Evolutionary conservation across 306 rosid species (phyloP).

Genomic region (Dryas alaskensis): DNA sequence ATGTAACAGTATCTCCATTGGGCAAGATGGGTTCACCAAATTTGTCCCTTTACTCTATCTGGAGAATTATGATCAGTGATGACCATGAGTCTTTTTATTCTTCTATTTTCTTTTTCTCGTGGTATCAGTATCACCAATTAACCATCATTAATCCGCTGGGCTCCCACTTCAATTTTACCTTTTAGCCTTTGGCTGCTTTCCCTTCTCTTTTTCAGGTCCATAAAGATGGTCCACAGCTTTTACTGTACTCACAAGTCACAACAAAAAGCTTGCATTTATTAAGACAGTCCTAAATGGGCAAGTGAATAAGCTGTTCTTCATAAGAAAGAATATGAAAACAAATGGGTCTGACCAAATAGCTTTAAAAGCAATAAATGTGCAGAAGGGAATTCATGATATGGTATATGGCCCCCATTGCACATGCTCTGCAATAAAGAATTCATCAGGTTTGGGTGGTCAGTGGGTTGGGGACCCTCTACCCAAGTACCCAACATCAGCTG

Average conservation of each 20-base stretch:
- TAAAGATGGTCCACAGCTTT: conserved; percentile 33
- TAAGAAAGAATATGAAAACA: conserved; percentile 12
- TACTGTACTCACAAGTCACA: conserved; percentile 5
- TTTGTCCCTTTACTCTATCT: too few species aligned
- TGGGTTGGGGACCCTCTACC: conserved; percentile 31
- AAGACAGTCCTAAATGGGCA: conserved; percentile 26
- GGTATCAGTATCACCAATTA: background rate
- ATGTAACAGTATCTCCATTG: too few species aligned
- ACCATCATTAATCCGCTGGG: background rate
- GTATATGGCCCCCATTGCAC: conserved; percentile 34
- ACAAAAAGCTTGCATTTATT: conserved; percentile 19
- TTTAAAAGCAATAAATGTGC: background rate
- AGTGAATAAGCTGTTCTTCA: conserved; percentile 15
- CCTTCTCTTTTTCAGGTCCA: conserved; percentile 27
- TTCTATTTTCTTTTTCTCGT: too few species aligned
- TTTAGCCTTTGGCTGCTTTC: background rate
- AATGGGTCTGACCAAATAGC: conserved; percentile 1
- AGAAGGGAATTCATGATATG: conserved; percentile 22
- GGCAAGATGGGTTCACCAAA: too few species aligned
- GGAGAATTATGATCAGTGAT: too few species aligned
- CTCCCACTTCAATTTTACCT: conserved; percentile 4
- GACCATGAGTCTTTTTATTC: too few species aligned
- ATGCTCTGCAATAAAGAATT: conserved; percentile 52
- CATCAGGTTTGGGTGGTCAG: conserved; percentile 26
- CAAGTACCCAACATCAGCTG: background rate